A percentile compares a stretch with the other conserved stretches of the same genome.
These are phyloP conservation scores for Leccinum pellstonianum DNA, from an alignment of 768 basidiomycete species.

Conservation along the genomic window DNA sequence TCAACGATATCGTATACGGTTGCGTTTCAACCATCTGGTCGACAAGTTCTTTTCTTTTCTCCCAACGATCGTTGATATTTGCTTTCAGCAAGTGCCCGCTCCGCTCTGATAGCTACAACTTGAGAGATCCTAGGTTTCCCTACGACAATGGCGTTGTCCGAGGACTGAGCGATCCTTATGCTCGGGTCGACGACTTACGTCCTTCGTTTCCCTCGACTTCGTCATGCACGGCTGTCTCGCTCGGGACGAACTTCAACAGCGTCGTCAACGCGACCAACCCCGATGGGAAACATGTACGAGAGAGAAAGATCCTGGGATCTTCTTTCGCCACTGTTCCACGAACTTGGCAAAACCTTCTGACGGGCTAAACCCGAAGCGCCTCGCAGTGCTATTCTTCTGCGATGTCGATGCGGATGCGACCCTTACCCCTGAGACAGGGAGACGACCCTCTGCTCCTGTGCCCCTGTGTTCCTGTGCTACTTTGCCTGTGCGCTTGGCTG, in stretches of 20 bases:
- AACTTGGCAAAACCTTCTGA: slow-evolving; percentile 7
- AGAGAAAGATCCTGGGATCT: neutral
- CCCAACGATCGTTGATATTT: slow-evolving; percentile 1
- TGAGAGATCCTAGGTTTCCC: too few relatives aligned
- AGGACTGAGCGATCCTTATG: neutral
- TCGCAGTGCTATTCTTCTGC: neutral
- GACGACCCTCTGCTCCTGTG: neutral
- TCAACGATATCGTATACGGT: neutral
- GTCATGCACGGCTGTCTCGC: neutral
- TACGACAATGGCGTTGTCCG: neutral
- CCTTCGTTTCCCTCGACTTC: slow-evolving; percentile 1
- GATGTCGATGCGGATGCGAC: neutral
- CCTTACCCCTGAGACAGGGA: neutral
- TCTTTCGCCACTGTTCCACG: neutral
- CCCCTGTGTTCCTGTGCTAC: neutral
- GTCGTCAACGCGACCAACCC: slow-evolving; percentile 9
- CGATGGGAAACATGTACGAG: slow-evolving; percentile 9
- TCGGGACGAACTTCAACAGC: slow-evolving; percentile 6
- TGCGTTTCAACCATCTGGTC: slow-evolving; percentile 12
- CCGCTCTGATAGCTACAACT: too few relatives aligned
- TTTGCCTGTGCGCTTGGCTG: neutral
- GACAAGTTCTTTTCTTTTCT: slow-evolving; percentile 13
- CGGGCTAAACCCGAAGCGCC: neutral
- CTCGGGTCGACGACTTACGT: neutral
- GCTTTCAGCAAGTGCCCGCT: too few relatives aligned